Conservation (phyloP, 176 grass and related monocot genomes). For the Lolium rigidum region DNA sequence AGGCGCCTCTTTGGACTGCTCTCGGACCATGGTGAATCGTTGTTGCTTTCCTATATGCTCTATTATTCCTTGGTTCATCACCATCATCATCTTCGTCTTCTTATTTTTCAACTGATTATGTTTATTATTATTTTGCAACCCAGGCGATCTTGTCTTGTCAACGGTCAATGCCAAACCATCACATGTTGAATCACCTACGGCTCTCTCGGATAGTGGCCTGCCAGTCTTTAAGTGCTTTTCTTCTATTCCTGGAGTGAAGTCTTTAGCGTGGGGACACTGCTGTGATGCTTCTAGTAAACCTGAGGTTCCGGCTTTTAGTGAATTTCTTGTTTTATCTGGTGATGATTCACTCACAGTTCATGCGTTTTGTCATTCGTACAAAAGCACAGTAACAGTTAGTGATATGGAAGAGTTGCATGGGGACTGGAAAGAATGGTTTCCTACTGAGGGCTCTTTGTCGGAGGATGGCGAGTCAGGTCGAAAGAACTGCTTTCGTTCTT, state of each 20-base stretch:
- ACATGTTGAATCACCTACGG: slow-evolving; percentile 48
- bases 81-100: slow-evolving; percentile 24
- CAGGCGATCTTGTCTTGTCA: slow-evolving; percentile 53
- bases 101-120: slow-evolving; percentile 39
- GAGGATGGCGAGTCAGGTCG: slow-evolving; percentile 46
- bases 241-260: slow-evolving; percentile 83
- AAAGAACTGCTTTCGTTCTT: slow-evolving; percentile 68
- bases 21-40: slow-evolving; percentile 60
- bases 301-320: slow-evolving; percentile 66
- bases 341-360: slow-evolving; percentile 74
- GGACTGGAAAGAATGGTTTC: slow-evolving; percentile 80
- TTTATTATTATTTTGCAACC: slow-evolving; percentile 46
- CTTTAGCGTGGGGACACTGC: slow-evolving; percentile 84
- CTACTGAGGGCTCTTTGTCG: slow-evolving; percentile 40
- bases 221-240: slow-evolving; percentile 52
- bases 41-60: slow-evolving; percentile 52
- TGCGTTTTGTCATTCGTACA: slow-evolving; percentile 58
- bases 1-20: slow-evolving; percentile 70
- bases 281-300: slow-evolving; percentile 56
- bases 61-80: not conserved
- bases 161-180: slow-evolving; percentile 40
- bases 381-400: slow-evolving; percentile 46
- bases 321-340: slow-evolving; percentile 80
- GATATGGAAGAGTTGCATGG: slow-evolving; percentile 60
- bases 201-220: slow-evolving; percentile 38